Evolutionary conservation across 331 rosid species (phyloP), one percentile per base, ranked within the genome.

Genomic region (Rosa hybrid): DNA sequence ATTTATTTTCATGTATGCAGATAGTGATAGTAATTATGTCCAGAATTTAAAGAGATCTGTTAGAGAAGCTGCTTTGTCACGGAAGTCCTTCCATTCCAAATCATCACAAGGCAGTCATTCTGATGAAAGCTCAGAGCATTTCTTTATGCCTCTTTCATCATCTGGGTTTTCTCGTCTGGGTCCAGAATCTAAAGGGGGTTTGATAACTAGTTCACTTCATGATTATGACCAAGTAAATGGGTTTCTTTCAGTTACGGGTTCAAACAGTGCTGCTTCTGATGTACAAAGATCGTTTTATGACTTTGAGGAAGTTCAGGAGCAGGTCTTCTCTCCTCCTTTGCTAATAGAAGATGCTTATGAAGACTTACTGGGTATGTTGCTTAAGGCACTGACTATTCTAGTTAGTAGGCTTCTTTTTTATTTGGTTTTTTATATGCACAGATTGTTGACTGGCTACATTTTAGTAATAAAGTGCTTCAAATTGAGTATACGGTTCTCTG

Each of bases 281-380:
- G 88, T 84, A 42, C 97, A 86, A 12, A 89, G 80, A 72, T 92
- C 89, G 60, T 59, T 87, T 74, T 91, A 86, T 84, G 97, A 91
- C 84, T 83, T 84, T 42, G 98, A 93, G 79, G 99, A 91, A 73
- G 85, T 93, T 75, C 93, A 81, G 81, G 97, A 91, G 83, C 96
- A 92, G 86, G 92, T 88, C 69, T 92, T 96, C 82, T 96, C 99
- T 41, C 99, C 99, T 1, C 97, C 99, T 69, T 78, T 96, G 83
- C 86, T 96, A 80, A 89, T 90, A 71, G 83, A 86, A 9, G 98
- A 96, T 89, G 81, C 91, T 69, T 96, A 90, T 68, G 99, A 96
- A 80, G 99, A 96, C 81, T 89, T 96, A 72, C 94, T 93, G 62
- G 99, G 99, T 96, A 92, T 79, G 97, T 86, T 83, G 72, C 71